Evolutionary conservation across 1,139 yeast genomes (phyloP).

Genomic region (Chernovozyma aurita): DNA sequence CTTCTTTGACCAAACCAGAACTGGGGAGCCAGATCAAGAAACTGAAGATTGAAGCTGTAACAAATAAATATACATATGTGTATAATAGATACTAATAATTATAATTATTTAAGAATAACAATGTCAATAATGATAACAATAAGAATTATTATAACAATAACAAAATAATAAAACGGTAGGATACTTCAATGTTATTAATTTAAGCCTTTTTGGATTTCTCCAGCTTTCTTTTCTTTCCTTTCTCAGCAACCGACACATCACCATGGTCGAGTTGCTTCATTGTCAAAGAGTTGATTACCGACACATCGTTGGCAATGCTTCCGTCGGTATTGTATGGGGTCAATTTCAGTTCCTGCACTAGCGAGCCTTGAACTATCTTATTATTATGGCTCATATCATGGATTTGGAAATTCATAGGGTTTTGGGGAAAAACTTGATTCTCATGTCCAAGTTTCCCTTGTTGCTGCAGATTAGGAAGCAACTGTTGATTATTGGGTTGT

Average conservation of each 20-base stretch:
- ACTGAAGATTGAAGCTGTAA: not conserved
- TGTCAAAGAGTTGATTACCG: constrained; percentile 1
- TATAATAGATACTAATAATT: not conserved
- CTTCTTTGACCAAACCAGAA: constrained; percentile 35
- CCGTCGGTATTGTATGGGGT: not conserved
- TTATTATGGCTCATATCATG: not conserved
- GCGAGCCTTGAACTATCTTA: not conserved
- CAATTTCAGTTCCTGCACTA: not conserved
- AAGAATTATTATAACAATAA: too few species aligned
- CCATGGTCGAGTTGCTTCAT: not conserved
- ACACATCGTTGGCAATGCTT: not conserved
- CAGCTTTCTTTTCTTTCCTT: not conserved
- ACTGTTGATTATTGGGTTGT: not conserved
- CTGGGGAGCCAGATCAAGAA: constrained; percentile 14
- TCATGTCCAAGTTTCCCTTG: not conserved
- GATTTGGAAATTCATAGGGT: not conserved
- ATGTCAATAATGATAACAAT: not conserved
- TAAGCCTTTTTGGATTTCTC: not conserved
- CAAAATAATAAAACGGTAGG: too few species aligned
- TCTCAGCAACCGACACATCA: not conserved
- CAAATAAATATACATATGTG: constrained; percentile 1
- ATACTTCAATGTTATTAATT: too few species aligned
- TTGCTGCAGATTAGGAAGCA: not conserved
- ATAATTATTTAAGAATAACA: too few species aligned
- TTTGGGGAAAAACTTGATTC: constrained; percentile 2